phyloP scores from a whole-genome alignment of 1,139 yeast genomes.

The Protomyces arabidopsidicola region DNA sequence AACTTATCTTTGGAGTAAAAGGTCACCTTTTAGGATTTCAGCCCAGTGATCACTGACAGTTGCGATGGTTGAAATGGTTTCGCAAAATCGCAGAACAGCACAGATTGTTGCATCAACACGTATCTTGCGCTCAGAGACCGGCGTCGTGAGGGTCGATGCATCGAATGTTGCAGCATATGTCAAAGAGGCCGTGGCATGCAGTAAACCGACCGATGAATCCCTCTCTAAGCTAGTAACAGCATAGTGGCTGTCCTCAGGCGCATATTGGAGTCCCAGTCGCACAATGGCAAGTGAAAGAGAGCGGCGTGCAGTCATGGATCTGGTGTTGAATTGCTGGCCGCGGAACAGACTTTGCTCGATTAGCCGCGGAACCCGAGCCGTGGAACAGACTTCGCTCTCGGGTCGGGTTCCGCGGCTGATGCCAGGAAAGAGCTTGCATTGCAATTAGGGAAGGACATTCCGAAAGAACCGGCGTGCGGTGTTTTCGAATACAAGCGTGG shows the following conservation, averaged over 20 bases:
- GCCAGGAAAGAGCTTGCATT: no score
- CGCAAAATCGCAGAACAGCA: slow-evolving; percentile 45
- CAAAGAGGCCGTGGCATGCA: slow-evolving; percentile 38
- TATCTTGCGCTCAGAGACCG: slow-evolving; percentile 38
- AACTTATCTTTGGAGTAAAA: slow-evolving; percentile 51
- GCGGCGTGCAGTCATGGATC: no score
- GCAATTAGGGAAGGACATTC: no score
- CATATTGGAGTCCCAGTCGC: no score
- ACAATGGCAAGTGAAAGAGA: no score
- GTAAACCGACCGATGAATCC: slow-evolving; percentile 34
- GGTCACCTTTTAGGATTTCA: slow-evolving; percentile 42
- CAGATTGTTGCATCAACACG: slow-evolving; percentile 52
- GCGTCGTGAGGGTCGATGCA: slow-evolving; percentile 32
- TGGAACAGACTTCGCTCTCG: no score
- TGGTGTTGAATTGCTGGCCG: no score
- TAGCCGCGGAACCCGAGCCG: no score
- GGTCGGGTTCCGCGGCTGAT: no score
- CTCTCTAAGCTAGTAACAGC: neutral
- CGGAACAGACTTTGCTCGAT: no score
- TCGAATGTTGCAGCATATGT: slow-evolving; percentile 47
- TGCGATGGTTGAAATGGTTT: slow-evolving; percentile 33
- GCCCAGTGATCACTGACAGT: slow-evolving; percentile 34
- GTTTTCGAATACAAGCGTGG: no score
- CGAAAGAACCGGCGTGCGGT: no score
- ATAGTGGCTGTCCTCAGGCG: slow-evolving; percentile 48